These are phyloP conservation scores for Coemansia sp. DNA, from an alignment of 192 early-diverging fungal genomes.

Conservation along the genomic window DNA sequence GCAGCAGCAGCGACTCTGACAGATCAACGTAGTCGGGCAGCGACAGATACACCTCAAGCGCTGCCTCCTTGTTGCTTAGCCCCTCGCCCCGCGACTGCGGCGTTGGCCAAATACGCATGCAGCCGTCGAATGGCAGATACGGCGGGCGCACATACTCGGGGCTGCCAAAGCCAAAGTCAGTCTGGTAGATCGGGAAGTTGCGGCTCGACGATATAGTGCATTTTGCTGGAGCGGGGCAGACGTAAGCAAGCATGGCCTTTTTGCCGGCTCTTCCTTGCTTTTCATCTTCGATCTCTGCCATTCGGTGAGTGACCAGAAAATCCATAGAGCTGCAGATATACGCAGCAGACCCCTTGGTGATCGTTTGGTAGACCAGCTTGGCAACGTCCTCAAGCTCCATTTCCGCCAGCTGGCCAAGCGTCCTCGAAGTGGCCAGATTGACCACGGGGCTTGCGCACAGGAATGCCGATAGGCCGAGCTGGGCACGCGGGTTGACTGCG, in stretches of 20 bases:
- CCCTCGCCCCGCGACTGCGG: constrained; percentile 12
- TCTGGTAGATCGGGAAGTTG: constrained; percentile 46
- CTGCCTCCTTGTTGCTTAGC: constrained; percentile 11
- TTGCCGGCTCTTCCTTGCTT: constrained; percentile 6
- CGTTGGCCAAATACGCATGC: constrained; percentile 50
- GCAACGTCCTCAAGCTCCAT: constrained; percentile 25
- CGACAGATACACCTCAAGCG: constrained; percentile 40
- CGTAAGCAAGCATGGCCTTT: constrained; percentile 37
- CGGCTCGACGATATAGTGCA: constrained; percentile 43
- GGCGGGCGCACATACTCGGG: constrained; percentile 48
- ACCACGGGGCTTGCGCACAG: constrained; percentile 42
- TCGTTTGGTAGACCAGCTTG: constrained; percentile 18
- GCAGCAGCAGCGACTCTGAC: constrained; percentile 26
- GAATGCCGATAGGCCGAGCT: constrained; percentile 18
- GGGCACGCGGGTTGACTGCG: constrained; percentile 35
- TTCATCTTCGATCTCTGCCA: constrained; percentile 22
- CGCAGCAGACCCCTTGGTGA: constrained; percentile 12
- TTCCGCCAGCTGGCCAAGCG: constrained; percentile 19
- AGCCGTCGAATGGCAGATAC: constrained; percentile 47
- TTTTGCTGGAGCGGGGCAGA: constrained; percentile 25
- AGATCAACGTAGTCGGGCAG: constrained; percentile 42
- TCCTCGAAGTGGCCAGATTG: constrained; percentile 20
- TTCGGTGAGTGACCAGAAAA: constrained; percentile 24
- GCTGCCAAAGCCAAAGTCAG: constrained; percentile 44
- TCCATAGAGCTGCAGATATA: constrained; percentile 39